phyloP scores from a whole-genome alignment of 164 flowering plant genomes.

The Macadamia integrifolia region DNA sequence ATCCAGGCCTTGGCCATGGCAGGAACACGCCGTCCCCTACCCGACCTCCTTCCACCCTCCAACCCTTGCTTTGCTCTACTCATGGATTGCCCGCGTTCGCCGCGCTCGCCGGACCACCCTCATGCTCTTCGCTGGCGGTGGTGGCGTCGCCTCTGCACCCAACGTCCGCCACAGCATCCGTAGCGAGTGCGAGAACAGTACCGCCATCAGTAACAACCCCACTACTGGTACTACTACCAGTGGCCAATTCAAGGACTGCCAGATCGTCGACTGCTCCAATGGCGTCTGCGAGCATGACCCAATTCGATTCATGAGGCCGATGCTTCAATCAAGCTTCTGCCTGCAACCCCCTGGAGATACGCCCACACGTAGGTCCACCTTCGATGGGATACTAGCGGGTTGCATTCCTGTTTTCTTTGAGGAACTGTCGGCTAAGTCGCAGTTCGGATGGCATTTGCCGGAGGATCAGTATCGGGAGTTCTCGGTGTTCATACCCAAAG shows the following conservation, averaged over 20 bases:
- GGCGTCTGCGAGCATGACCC: constrained; percentile 93
- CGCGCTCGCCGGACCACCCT: constrained; percentile 46
- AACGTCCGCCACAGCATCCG: constrained; percentile 79
- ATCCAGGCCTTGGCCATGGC: constrained; percentile 83
- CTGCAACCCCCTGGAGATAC: constrained; percentile 98
- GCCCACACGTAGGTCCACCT: constrained; percentile 80
- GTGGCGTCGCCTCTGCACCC: constrained; percentile 52
- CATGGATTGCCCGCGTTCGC: constrained; percentile 59
- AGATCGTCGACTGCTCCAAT: constrained; percentile 77
- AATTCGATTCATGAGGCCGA: constrained; percentile 72
- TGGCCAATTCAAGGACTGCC: constrained; percentile 38
- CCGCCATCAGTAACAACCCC: not conserved
- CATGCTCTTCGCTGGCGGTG: constrained; percentile 88
- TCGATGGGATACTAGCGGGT: constrained; percentile 77
- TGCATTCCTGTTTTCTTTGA: constrained; percentile 98
- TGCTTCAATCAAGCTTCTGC: constrained; percentile 78
- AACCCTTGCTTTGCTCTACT: constrained; percentile 33
- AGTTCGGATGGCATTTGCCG: constrained; percentile 84
- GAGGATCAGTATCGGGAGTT: constrained; percentile 50
- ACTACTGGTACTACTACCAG: not conserved
- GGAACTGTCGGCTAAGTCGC: constrained; percentile 62
- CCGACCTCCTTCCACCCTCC: constrained; percentile 91
- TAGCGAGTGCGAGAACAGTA: constrained; percentile 45
- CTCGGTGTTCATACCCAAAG: constrained; percentile 79
- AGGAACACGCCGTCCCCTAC: constrained; percentile 83